Conservation (phyloP, 1,284 basidiomycete species). For the Coniophora puteana region DNA sequence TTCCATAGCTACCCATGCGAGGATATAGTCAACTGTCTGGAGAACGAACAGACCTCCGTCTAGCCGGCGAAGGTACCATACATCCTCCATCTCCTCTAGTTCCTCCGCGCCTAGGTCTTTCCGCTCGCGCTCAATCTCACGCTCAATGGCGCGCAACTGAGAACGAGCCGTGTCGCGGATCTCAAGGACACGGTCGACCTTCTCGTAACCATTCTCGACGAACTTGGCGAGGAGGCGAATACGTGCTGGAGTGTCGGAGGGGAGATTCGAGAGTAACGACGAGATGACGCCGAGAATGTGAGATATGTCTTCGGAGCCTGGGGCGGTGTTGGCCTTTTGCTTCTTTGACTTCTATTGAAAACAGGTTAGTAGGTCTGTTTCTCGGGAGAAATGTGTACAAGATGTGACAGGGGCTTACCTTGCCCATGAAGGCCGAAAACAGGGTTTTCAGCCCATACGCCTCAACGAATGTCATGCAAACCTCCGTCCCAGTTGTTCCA, state of each 20-base stretch:
- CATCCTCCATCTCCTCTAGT: slow-evolving; percentile 65
- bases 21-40: slow-evolving; percentile 89
- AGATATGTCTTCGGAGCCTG: slow-evolving; percentile 78
- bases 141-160: slow-evolving; percentile 57
- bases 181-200: slow-evolving; percentile 90
- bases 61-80: slow-evolving; percentile 80
- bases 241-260: slow-evolving; percentile 79
- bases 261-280: slow-evolving; percentile 86
- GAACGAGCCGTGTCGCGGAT: slow-evolving; percentile 68
- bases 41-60: slow-evolving; percentile 87
- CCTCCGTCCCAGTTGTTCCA: slow-evolving; percentile 64
- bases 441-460: slow-evolving; percentile 84
- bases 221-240: slow-evolving; percentile 91
- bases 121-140: slow-evolving; percentile 63
- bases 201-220: slow-evolving; percentile 88
- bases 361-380: slow-evolving; percentile 7
- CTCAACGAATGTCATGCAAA: slow-evolving; percentile 89
- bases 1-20: slow-evolving; percentile 97
- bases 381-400: neutral
- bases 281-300: slow-evolving; percentile 88
- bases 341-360: slow-evolving; percentile 50
- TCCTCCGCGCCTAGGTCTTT: slow-evolving; percentile 63
- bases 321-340: slow-evolving; percentile 45
- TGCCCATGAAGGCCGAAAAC: slow-evolving; percentile 92
- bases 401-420: slow-evolving; percentile 47